These are phyloP conservation scores for Hyphopichia burtonii DNA, from an alignment of 1,139 yeast species.

Conservation along the genomic window DNA sequence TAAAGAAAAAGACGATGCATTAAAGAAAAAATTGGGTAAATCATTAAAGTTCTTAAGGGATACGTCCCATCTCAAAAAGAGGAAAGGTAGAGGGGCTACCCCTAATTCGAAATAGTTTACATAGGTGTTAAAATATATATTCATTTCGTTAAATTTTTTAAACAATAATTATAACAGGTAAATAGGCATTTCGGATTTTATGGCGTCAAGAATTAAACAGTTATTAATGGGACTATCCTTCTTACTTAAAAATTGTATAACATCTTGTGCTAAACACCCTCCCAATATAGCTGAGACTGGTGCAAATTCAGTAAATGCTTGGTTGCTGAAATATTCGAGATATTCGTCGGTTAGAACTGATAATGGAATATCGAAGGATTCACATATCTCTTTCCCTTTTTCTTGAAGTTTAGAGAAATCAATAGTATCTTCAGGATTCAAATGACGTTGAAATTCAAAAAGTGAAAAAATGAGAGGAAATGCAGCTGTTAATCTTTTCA, in stretches of 20 bases:
- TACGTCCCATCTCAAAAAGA: conserved; percentile 43
- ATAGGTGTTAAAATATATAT: background rate
- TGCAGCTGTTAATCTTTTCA: conserved; percentile 56
- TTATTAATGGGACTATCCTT: conserved; percentile 84
- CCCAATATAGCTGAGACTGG: conserved; percentile 90
- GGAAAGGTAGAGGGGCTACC: conserved; percentile 43
- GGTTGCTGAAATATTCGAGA: conserved; percentile 41
- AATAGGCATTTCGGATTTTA: conserved; percentile 72
- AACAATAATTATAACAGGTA: conserved; percentile 40
- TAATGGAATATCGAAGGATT: conserved; percentile 34
- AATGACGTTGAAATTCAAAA: conserved; percentile 37
- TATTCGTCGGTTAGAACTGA: conserved; percentile 38
- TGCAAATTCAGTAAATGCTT: conserved; percentile 68
- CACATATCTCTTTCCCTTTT: conserved; percentile 23
- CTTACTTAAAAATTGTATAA: conserved; percentile 75
- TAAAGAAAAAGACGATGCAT: conserved; percentile 20
- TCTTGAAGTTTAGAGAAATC: conserved; percentile 32
- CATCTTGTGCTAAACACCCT: conserved; percentile 88
- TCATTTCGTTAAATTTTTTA: background rate
- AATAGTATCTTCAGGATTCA: conserved; percentile 23
- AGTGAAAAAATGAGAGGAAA: conserved; percentile 63
- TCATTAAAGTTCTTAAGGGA: conserved; percentile 38
- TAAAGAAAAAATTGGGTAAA: conserved; percentile 31
- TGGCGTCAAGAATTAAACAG: conserved; percentile 72
- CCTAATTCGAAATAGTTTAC: conserved; percentile 19